A percentile compares a stretch with the other conserved stretches of the same genome.
Evolutionary conservation across 2,329 filamentous ascomycete species (phyloP).

Genomic region (Penicillium psychrosexuale): DNA sequence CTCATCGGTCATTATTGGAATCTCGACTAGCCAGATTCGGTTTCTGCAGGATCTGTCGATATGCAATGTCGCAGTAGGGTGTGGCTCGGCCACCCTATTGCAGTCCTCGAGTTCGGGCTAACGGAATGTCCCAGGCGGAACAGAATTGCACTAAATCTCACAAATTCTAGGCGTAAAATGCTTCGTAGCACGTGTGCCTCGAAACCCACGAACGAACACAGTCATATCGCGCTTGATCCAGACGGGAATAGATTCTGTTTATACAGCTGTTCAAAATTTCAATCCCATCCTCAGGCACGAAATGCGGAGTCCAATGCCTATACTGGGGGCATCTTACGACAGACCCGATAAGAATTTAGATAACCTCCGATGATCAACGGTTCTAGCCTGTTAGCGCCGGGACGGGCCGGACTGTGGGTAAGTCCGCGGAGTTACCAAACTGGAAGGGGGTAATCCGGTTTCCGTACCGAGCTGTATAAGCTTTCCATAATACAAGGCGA

Average conservation of each 20-base stretch:
- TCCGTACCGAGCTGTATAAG: neutral
- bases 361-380: neutral
- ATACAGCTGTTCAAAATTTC: neutral
- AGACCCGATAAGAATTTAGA: neutral
- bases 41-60: neutral
- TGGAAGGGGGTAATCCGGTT: neutral
- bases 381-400: neutral
- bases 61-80: neutral
- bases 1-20: neutral
- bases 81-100: too few relatives aligned
- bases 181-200: neutral
- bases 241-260: neutral
- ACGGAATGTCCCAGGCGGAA: neutral
- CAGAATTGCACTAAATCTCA: neutral
- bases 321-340: neutral
- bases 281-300: too few relatives aligned
- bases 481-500: neutral
- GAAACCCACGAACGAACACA: neutral
- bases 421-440: neutral
- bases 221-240: neutral
- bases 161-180: neutral
- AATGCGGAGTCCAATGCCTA: too few relatives aligned
- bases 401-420: neutral
- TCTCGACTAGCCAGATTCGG: neutral
- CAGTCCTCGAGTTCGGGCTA: neutral